Conservation (phyloP, 352 stramenopile genomes). For the Peronospora destructor region DNA sequence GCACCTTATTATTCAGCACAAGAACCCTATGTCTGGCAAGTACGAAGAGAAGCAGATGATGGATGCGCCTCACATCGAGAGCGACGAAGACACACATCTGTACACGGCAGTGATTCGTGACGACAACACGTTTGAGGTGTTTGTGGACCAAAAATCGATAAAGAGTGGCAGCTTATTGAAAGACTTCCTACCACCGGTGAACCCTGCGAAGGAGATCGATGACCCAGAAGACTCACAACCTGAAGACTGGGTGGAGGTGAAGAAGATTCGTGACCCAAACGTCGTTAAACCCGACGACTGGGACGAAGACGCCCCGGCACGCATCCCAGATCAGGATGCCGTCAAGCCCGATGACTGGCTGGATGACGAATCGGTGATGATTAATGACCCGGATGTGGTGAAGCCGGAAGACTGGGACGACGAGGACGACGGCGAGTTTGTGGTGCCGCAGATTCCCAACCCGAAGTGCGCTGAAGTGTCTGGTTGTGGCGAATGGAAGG, state of each 20-base stretch:
- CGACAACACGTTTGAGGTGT: conserved; percentile 89
- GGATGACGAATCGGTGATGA: conserved; percentile 72
- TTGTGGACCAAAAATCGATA: conserved; percentile 83
- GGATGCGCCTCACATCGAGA: conserved; percentile 67
- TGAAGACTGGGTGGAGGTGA: conserved; percentile 88
- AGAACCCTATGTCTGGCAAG: conserved; percentile 87
- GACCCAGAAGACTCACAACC: conserved; percentile 89
- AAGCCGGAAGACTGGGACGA: conserved; percentile 93
- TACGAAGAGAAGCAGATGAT: conserved; percentile 93
- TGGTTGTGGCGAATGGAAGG: conserved; percentile 89
- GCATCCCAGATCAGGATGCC: conserved; percentile 79
- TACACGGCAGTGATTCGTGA: conserved; percentile 90
- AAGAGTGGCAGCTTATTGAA: conserved; percentile 77
- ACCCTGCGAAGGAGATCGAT: conserved; percentile 88
- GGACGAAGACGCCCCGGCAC: conserved; percentile 87
- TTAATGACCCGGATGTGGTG: conserved; percentile 66
- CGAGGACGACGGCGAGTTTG: conserved; percentile 88
- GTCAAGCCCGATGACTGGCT: conserved; percentile 89
- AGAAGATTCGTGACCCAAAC: conserved; percentile 83
- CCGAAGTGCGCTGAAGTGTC: conserved; percentile 74
- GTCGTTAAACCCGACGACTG: conserved; percentile 88
- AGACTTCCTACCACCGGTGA: conserved; percentile 79
- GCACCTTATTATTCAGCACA: conserved; percentile 93
- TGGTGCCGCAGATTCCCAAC: conserved; percentile 86
- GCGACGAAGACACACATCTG: conserved; percentile 83